phyloP scores from a whole-genome alignment of 108 stramenopile species.

The Discostella pseudostelligera region DNA sequence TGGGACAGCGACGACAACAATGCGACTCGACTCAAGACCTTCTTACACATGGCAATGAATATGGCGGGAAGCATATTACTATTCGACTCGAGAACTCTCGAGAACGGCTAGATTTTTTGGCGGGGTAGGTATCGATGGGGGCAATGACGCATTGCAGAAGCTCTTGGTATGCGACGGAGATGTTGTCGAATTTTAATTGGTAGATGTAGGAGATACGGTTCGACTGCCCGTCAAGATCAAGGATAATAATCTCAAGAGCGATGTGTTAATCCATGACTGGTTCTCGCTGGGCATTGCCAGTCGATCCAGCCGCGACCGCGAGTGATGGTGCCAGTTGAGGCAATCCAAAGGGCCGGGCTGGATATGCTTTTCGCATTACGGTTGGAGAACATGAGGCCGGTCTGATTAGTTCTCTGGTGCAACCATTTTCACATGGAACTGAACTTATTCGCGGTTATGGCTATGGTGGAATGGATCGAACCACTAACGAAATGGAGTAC shows the following conservation, averaged over 20 bases:
- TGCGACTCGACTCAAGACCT: no score
- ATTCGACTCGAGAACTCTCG: no score
- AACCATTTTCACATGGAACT: no score
- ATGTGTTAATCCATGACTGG: slow-evolving; percentile 28
- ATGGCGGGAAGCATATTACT: no score
- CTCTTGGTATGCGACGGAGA: neutral
- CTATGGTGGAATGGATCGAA: slow-evolving; percentile 21
- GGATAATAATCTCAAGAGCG: slow-evolving; percentile 19
- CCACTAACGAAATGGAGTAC: slow-evolving; percentile 34
- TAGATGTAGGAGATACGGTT: slow-evolving; percentile 12
- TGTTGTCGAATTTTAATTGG: neutral
- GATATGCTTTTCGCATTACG: slow-evolving; percentile 15
- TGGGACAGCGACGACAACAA: no score
- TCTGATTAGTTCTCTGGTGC: no score
- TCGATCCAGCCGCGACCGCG: neutral
- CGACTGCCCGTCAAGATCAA: slow-evolving; percentile 5
- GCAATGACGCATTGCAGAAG: no score
- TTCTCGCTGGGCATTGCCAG: neutral
- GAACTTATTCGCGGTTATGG: slow-evolving; percentile 23
- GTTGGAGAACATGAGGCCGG: neutral
- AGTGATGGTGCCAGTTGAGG: slow-evolving; percentile 22
- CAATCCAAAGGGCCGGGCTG: slow-evolving; percentile 17
- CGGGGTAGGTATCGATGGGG: no score
- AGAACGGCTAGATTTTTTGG: no score
- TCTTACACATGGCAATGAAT: no score